Evolutionary conservation across 441 rosid species (phyloP).

Genomic region (Lepidium campestre): DNA sequence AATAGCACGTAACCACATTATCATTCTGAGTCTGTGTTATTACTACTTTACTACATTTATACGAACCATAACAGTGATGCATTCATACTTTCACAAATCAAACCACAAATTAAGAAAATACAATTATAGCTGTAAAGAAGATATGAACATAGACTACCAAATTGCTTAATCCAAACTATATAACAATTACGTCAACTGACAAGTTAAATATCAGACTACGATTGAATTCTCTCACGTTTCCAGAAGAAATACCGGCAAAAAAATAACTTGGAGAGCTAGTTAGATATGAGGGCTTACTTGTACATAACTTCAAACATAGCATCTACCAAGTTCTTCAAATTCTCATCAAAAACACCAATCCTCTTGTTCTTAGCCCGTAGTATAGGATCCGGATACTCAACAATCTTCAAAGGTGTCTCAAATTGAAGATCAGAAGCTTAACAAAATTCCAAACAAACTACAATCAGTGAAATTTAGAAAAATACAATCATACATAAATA

Average conservation of each 20-base stretch:
- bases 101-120: neutral
- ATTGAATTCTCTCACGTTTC: neutral
- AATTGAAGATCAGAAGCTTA: slow-evolving; percentile 62
- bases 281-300: slow-evolving; percentile 46
- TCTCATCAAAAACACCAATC: slow-evolving; percentile 60
- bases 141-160: neutral
- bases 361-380: slow-evolving; percentile 70
- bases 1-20: slow-evolving; percentile 32
- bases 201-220: neutral
- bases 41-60: neutral
- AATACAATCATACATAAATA: neutral
- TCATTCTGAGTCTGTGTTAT: neutral
- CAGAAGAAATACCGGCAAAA: neutral
- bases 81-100: neutral
- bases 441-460: slow-evolving; percentile 7
- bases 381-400: slow-evolving; percentile 83
- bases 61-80: neutral
- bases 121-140: neutral
- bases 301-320: slow-evolving; percentile 94
- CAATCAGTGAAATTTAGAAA: neutral
- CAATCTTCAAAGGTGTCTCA: slow-evolving; percentile 66
- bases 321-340: slow-evolving; percentile 65
- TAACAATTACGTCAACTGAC: neutral
- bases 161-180: neutral
- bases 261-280: neutral